These are phyloP conservation scores for Cytospora piceae DNA, from an alignment of 2,329 filamentous ascomycete species.

Conservation along the genomic window DNA sequence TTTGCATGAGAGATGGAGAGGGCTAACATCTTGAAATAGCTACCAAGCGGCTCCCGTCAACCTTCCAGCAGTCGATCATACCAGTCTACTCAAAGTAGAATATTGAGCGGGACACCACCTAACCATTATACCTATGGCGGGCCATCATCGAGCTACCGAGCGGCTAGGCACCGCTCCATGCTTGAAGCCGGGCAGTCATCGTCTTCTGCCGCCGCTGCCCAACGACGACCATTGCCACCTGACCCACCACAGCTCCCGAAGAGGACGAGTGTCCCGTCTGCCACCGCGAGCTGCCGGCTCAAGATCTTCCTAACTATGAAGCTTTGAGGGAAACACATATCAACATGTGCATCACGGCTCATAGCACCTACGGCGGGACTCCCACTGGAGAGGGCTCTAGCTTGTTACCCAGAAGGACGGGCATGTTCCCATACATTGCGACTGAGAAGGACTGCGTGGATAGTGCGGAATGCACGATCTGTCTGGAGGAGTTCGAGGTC, in stretches of 20 bases:
- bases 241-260: conserved; percentile 62
- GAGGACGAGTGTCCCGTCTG: conserved; percentile 83
- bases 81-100: conserved; percentile 44
- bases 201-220: conserved; percentile 38
- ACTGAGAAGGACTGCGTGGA: conserved; percentile 73
- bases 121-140: conserved; percentile 39
- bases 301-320: conserved; percentile 57
- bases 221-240: conserved; percentile 44
- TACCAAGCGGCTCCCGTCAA: conserved; percentile 22
- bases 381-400: conserved; percentile 32
- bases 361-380: conserved; percentile 52
- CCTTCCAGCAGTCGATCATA: conserved; percentile 31
- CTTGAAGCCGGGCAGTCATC: conserved; percentile 41
- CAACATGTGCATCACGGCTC: conserved; percentile 57
- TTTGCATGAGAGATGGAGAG: not conserved
- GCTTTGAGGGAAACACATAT: conserved; percentile 62
- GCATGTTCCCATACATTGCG: conserved; percentile 66
- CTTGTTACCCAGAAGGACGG: conserved; percentile 50
- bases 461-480: conserved; percentile 69
- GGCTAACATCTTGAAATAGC: conserved; percentile 12
- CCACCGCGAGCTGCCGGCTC: conserved; percentile 69
- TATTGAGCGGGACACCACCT: conserved; percentile 47
- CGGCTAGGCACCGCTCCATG: conserved; percentile 37
- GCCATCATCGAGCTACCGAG: conserved; percentile 31
- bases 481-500: conserved; percentile 67